These are phyloP conservation scores for Scalesia atractyloides DNA, from an alignment of 129 eudicot species.

Conservation along the genomic window DNA sequence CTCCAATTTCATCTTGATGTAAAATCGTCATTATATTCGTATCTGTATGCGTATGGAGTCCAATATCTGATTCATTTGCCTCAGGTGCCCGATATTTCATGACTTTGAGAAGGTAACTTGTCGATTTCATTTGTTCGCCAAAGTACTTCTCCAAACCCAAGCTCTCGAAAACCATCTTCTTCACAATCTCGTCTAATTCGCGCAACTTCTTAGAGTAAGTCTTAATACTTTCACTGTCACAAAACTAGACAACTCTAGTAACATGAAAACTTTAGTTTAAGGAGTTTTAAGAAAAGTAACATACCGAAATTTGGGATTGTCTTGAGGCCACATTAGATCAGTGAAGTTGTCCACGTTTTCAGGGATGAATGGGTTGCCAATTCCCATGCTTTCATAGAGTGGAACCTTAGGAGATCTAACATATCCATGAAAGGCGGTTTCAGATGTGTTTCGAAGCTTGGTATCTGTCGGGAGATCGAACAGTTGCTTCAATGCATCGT, in stretches of 20 bases:
- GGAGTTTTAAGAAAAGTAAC: neutral
- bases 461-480: conserved; percentile 38
- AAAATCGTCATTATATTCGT: conserved; percentile 39
- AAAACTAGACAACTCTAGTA: neutral
- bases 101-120: conserved; percentile 36
- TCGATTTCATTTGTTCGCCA: conserved; percentile 30
- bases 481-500: conserved; percentile 25
- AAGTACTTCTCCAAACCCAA: conserved; percentile 31
- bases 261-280: neutral
- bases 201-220: conserved; percentile 35
- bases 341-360: conserved; percentile 32
- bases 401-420: conserved; percentile 36
- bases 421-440: conserved; percentile 35
- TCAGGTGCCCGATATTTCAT: conserved; percentile 36
- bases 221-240: conserved; percentile 27
- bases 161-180: conserved; percentile 40
- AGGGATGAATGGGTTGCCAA: conserved; percentile 30
- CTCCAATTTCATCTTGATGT: conserved; percentile 38
- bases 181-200: conserved; percentile 35
- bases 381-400: conserved; percentile 44
- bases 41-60: conserved; percentile 38
- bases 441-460: conserved; percentile 27
- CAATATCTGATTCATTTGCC: conserved; percentile 32
- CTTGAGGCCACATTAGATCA: conserved; percentile 34
- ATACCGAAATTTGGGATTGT: conserved; percentile 33